These are phyloP conservation scores for Microdochium nivale DNA, from an alignment of 2,329 filamentous ascomycete species.

Conservation along the genomic window DNA sequence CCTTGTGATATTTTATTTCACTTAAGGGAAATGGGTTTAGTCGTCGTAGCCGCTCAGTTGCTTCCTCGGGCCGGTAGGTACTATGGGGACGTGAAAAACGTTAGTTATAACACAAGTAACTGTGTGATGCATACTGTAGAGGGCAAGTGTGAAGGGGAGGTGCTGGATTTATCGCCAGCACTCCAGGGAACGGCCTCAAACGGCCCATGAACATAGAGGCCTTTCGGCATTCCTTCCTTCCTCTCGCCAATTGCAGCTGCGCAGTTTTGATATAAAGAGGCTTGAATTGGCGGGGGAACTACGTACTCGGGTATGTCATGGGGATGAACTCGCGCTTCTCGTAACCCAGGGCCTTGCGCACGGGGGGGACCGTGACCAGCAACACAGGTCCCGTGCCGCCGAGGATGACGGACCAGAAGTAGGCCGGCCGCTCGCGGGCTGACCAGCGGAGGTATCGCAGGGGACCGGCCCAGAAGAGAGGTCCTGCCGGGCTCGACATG, in stretches of 20 bases:
- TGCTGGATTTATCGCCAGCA: too few species aligned
- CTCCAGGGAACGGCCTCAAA: too few species aligned
- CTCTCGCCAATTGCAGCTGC: too few species aligned
- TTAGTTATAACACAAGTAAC: too few species aligned
- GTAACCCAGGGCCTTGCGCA: conserved; percentile 67
- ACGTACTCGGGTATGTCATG: conserved; percentile 86
- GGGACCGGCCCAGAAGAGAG: conserved; percentile 78
- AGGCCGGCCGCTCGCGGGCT: conserved; percentile 76
- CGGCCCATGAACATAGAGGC: too few species aligned
- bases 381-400: conserved; percentile 64
- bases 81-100: conserved; percentile 22
- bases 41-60: conserved; percentile 53
- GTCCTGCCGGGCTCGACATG: conserved; percentile 22
- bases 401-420: conserved; percentile 79
- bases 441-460: conserved; percentile 84
- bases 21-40: conserved; percentile 16
- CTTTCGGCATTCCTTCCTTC: too few species aligned
- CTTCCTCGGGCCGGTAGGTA: conserved; percentile 51
- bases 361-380: conserved; percentile 63
- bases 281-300: not conserved
- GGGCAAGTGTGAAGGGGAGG: not conserved
- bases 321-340: conserved; percentile 64
- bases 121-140: too few species aligned
- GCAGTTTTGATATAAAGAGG: too few species aligned
- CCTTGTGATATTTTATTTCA: not conserved